phyloP scores from a whole-genome alignment of 371 early-diverging fungal species.

The Mucor saturninus region DNA sequence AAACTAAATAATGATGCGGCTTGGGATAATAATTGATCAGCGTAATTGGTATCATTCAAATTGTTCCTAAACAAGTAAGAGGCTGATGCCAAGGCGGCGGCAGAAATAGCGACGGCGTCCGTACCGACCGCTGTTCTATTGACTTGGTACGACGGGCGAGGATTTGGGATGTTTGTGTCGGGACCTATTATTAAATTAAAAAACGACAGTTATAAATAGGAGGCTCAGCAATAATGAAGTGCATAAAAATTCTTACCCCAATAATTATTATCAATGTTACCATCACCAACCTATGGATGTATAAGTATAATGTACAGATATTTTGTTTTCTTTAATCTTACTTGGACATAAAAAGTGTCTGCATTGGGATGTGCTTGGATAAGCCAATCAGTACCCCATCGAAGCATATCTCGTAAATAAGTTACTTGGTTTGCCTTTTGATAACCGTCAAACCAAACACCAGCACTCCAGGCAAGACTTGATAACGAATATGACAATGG shows the following conservation, averaged over 20 bases:
- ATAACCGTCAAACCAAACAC: constrained; percentile 64
- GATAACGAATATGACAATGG: constrained; percentile 61
- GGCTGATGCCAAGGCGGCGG: constrained; percentile 68
- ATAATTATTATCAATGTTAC: constrained; percentile 45
- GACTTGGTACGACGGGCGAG: constrained; percentile 60
- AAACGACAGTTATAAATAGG: neutral
- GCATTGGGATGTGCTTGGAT: constrained; percentile 39
- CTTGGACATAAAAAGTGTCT: constrained; percentile 41
- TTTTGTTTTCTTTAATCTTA: neutral
- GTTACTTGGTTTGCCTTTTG: constrained; percentile 52
- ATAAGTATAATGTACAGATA: neutral
- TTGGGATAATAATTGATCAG: constrained; percentile 29
- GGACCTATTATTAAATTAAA: constrained; percentile 30
- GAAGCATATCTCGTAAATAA: constrained; percentile 55
- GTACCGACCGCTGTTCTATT: constrained; percentile 56
- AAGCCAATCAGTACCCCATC: constrained; percentile 70
- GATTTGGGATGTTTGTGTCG: constrained; percentile 57
- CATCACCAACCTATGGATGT: constrained; percentile 2
- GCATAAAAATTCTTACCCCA: constrained; percentile 40
- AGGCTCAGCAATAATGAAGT: neutral
- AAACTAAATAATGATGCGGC: constrained; percentile 55
- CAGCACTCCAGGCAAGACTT: constrained; percentile 61
- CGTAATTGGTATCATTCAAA: constrained; percentile 57
- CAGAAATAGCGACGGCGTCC: constrained; percentile 62
- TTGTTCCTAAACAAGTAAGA: constrained; percentile 58